Conservation (phyloP, 306 rosid species). For the Neltuma alba region DNA sequence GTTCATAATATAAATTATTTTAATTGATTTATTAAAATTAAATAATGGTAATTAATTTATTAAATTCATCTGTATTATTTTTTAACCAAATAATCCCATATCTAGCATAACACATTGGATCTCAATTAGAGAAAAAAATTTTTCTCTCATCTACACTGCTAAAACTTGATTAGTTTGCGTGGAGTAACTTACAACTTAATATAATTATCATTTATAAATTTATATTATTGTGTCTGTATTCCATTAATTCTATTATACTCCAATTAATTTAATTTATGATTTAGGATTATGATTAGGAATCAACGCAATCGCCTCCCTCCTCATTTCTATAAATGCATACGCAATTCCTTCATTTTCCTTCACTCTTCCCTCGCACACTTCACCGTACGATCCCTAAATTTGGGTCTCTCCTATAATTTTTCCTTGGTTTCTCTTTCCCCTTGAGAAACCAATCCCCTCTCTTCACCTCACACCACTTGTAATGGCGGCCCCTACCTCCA, state of each 20-base stretch:
- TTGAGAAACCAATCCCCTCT: background rate
- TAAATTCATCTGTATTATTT: too few relatives aligned
- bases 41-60: too few relatives aligned
- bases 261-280: background rate
- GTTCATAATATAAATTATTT: too few relatives aligned
- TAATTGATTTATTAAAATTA: too few relatives aligned
- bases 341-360: background rate
- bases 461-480: background rate
- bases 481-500: conserved; percentile 53
- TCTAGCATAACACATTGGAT: too few relatives aligned
- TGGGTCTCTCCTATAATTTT: background rate
- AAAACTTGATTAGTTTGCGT: too few relatives aligned
- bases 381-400: background rate
- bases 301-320: background rate
- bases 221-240: background rate
- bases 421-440: background rate
- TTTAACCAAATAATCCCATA: too few relatives aligned
- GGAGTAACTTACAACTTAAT: background rate
- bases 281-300: background rate
- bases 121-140: too few relatives aligned
- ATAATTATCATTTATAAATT: too few relatives aligned
- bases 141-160: too few relatives aligned
- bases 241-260: background rate
- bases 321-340: conserved; percentile 48
- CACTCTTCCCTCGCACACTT: background rate